Evolutionary conservation across 2,329 filamentous ascomycete genomes (phyloP).

Genomic region (Sporothrix globosa): DNA sequence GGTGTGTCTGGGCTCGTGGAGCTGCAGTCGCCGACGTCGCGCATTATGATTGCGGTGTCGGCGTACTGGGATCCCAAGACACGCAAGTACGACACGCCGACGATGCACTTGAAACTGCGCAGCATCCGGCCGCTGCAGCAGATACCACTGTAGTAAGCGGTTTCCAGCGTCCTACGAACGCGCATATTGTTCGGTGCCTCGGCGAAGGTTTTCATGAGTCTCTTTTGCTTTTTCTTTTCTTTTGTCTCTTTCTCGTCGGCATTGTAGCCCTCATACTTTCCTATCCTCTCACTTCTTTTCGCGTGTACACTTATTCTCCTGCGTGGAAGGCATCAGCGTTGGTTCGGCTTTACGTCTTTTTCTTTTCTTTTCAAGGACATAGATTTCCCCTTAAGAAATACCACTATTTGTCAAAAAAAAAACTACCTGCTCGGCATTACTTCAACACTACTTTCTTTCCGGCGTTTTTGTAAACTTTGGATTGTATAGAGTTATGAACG

Average conservation of each 20-base stretch:
- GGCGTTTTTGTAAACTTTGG: too few species aligned
- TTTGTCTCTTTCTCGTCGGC: neutral
- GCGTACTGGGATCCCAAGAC: constrained; percentile 62
- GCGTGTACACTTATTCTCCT: constrained; percentile 3
- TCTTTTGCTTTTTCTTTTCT: neutral
- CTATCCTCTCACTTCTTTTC: constrained; percentile 13
- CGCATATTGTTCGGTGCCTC: constrained; percentile 1
- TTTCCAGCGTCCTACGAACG: neutral
- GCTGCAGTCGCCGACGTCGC: constrained; percentile 51
- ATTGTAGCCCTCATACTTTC: constrained; percentile 7
- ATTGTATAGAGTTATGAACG: too few species aligned
- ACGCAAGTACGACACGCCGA: constrained; percentile 48
- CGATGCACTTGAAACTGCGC: constrained; percentile 48
- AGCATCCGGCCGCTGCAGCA: constrained; percentile 51
- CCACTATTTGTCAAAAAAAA: neutral
- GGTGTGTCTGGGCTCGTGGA: constrained; percentile 60
- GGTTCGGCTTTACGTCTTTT: neutral
- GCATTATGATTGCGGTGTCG: constrained; percentile 55
- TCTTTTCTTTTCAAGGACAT: neutral
- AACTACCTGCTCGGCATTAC: too few species aligned
- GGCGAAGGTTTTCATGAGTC: neutral
- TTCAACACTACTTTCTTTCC: too few species aligned
- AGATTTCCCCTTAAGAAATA: neutral
- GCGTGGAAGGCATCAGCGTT: constrained; percentile 17
- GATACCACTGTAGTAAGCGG: constrained; percentile 35